Conservation (phyloP, 2,329 filamentous ascomycete species). For the Trichophyton verrucosum region DNA sequence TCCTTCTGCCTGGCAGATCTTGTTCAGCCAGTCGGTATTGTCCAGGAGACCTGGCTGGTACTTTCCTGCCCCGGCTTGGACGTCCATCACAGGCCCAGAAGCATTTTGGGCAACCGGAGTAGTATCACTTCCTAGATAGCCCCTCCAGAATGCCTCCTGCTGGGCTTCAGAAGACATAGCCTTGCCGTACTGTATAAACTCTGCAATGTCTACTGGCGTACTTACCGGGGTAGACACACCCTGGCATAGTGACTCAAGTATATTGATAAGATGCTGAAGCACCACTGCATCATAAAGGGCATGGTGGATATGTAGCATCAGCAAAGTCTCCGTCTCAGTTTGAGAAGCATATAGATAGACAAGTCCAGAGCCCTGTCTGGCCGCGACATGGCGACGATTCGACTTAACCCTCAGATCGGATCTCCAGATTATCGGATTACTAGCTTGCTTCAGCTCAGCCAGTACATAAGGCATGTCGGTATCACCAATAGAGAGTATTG, state of each 20-base stretch:
- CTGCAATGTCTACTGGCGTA: constrained; percentile 25
- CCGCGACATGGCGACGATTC: constrained; percentile 10
- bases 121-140: constrained; percentile 22
- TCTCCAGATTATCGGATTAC: constrained; percentile 24
- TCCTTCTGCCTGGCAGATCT: constrained; percentile 38
- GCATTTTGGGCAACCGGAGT: neutral
- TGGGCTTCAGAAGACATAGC: constrained; percentile 17
- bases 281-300: constrained; percentile 80
- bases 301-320: constrained; percentile 60
- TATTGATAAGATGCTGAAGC: constrained; percentile 50
- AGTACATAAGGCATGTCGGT: constrained; percentile 49
- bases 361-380: constrained; percentile 15
- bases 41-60: constrained; percentile 41
- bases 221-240: constrained; percentile 10
- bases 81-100: neutral
- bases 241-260: constrained; percentile 37
- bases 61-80: constrained; percentile 6
- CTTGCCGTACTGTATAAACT: constrained; percentile 30
- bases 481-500: constrained; percentile 44
- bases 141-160: constrained; percentile 35
- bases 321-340: constrained; percentile 21
- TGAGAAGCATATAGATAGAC: constrained; percentile 27
- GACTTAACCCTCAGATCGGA: constrained; percentile 15
- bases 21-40: constrained; percentile 31
- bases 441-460: constrained; percentile 38